A percentile compares a stretch with the other conserved stretches of the same genome.
Conservation (phyloP, 2,329 filamentous ascomycete species). For the Phyllosticta capitalensis region DNA sequence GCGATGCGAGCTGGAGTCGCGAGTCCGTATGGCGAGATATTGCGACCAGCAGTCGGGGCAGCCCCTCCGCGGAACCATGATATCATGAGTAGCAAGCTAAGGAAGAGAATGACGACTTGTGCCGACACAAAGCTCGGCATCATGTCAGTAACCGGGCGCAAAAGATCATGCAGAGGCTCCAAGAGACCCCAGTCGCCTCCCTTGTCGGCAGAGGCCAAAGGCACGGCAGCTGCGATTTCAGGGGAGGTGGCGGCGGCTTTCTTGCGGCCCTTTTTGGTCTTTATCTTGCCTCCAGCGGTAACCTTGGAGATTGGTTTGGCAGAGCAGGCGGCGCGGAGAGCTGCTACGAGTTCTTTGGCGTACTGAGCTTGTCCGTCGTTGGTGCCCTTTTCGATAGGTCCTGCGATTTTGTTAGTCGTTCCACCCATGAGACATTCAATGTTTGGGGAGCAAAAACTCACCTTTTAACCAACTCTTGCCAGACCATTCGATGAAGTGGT, state of each 20-base stretch:
- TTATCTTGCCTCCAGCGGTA: conserved; percentile 34
- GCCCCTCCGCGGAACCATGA: conserved; percentile 54
- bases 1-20: conserved; percentile 57
- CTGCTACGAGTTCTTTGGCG: conserved; percentile 67
- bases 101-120: conserved; percentile 66
- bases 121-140: conserved; percentile 62
- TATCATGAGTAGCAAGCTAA: conserved; percentile 55
- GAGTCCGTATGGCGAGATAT: conserved; percentile 24
- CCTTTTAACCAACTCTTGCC: conserved; percentile 98
- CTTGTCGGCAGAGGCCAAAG: conserved; percentile 18
- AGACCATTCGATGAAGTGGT: conserved; percentile 87
- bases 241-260: conserved; percentile 13
- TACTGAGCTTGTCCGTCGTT: conserved; percentile 82
- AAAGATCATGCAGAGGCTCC: conserved; percentile 62
- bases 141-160: conserved; percentile 62
- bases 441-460: conserved; percentile 30
- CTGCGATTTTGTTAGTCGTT: conserved; percentile 35
- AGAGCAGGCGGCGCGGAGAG: conserved; percentile 63
- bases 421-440: neutral
- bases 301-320: conserved; percentile 49
- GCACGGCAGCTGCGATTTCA: conserved; percentile 15
- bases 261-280: conserved; percentile 18
- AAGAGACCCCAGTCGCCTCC: conserved; percentile 60
- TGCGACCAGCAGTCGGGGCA: conserved; percentile 14
- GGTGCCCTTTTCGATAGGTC: conserved; percentile 90